These are phyloP conservation scores for Erysimum cheiranthoides DNA, from an alignment of 345 rosid genomes.

Conservation along the genomic window DNA sequence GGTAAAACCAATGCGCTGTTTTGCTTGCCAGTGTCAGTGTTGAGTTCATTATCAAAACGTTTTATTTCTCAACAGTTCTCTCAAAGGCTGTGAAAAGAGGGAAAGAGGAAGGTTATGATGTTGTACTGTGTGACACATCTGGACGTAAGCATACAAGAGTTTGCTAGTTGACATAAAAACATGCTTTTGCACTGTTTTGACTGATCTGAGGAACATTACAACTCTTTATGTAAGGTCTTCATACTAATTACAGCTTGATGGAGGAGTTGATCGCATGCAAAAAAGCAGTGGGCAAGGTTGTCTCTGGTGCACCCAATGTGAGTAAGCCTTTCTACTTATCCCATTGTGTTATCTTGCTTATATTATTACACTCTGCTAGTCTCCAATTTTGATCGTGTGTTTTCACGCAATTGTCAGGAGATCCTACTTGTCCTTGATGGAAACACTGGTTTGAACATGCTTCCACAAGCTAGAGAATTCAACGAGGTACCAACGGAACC, in stretches of 20 bases:
- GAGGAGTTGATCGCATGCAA: slow-evolving; percentile 94
- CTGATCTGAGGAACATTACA: slow-evolving; percentile 27
- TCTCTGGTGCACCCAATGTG: slow-evolving; percentile 87
- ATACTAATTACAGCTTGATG: slow-evolving; percentile 94
- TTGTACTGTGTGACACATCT: slow-evolving; percentile 93
- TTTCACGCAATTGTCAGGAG: slow-evolving; percentile 58
- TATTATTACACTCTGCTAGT: neutral
- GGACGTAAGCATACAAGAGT: slow-evolving; percentile 71
- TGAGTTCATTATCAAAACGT: slow-evolving; percentile 45
- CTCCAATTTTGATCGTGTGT: neutral
- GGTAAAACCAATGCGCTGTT: slow-evolving; percentile 51
- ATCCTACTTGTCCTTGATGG: slow-evolving; percentile 94
- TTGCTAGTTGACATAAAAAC: slow-evolving; percentile 27
- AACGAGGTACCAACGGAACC: slow-evolving; percentile 67
- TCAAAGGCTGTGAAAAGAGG: slow-evolving; percentile 93
- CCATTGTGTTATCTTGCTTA: slow-evolving; percentile 18
- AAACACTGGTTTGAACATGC: slow-evolving; percentile 96
- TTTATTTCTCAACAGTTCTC: slow-evolving; percentile 78
- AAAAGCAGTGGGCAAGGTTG: slow-evolving; percentile 79
- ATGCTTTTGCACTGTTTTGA: slow-evolving; percentile 27
- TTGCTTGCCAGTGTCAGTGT: slow-evolving; percentile 1
- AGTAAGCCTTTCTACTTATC: slow-evolving; percentile 52
- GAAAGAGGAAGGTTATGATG: slow-evolving; percentile 81
- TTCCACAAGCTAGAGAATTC: slow-evolving; percentile 99
- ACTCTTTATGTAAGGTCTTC: slow-evolving; percentile 66